Conservation (phyloP, 2,329 filamentous ascomycete species). For the Monilinia aucupariae region DNA sequence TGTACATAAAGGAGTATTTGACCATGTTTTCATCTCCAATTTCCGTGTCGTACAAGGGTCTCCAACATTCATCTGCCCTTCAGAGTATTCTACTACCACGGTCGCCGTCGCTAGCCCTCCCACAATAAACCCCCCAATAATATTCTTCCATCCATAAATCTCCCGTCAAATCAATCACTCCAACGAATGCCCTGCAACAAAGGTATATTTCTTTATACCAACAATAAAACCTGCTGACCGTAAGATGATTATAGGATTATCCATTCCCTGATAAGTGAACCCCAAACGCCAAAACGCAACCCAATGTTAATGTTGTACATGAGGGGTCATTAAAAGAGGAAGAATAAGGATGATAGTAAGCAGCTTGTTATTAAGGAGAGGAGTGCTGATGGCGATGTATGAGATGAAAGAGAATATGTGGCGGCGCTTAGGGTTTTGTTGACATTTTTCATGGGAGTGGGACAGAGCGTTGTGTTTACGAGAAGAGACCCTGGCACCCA, state of each 20-base stretch:
- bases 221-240: not conserved
- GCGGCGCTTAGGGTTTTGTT: constrained; percentile 8
- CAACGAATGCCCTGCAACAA: not conserved
- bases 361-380: not conserved
- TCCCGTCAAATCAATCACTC: not conserved
- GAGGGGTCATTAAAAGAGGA: not conserved
- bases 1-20: constrained; percentile 1
- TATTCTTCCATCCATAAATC: not conserved
- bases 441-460: constrained; percentile 14
- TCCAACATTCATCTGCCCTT: not conserved
- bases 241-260: not conserved
- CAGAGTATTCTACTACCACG: not conserved
- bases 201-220: not conserved
- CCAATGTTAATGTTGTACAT: constrained; percentile 8
- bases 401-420: constrained; percentile 1
- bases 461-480: constrained; percentile 17
- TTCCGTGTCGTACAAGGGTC: not conserved
- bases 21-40: not conserved
- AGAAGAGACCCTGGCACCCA: constrained; percentile 11
- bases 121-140: not conserved
- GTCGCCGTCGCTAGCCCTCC: not conserved
- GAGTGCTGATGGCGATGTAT: not conserved
- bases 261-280: not conserved
- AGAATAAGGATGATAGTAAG: not conserved
- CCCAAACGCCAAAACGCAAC: constrained; percentile 10